A percentile compares a stretch with the other conserved stretches of the same genome.
phyloP scores from a whole-genome alignment of 805 yeast species.

The Martiniozyma abietophila region DNA sequence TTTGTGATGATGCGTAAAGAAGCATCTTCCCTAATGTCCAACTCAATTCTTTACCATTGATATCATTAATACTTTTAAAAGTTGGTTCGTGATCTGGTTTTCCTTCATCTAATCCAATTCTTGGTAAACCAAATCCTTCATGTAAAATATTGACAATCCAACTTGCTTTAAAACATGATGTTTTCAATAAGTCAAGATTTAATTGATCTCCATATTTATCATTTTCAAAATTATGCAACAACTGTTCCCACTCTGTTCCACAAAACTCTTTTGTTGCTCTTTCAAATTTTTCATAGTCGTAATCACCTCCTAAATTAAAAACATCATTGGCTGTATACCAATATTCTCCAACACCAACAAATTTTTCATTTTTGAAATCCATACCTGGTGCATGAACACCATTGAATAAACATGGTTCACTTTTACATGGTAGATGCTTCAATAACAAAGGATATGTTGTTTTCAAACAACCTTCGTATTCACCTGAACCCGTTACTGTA shows the following conservation, averaged over 20 bases:
- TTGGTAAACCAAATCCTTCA: conserved; percentile 86
- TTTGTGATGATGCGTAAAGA: conserved; percentile 68
- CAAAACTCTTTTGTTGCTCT: conserved; percentile 64
- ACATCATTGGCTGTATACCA: conserved; percentile 96
- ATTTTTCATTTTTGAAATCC: conserved; percentile 69
- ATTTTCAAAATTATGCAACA: conserved; percentile 36
- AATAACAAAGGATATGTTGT: conserved; percentile 68
- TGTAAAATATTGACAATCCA: conserved; percentile 89
- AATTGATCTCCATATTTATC: conserved; percentile 53
- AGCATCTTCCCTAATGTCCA: conserved; percentile 94
- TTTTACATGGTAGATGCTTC: conserved; percentile 74
- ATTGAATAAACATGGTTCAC: conserved; percentile 85
- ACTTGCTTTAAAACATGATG: conserved; percentile 88
- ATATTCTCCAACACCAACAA: conserved; percentile 91
- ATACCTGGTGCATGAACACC: conserved; percentile 92
- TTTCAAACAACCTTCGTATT: conserved; percentile 63
- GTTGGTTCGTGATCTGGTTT: conserved; percentile 14
- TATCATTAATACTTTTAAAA: conserved; percentile 72
- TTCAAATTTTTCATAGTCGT: conserved; percentile 64
- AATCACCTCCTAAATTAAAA: conserved; percentile 81
- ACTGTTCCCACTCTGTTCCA: conserved; percentile 57
- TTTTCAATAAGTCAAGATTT: conserved; percentile 46
- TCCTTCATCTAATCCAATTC: conserved; percentile 44
- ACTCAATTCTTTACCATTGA: conserved; percentile 79
- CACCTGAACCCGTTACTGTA: conserved; percentile 64